Percentiles rank a stretch among this genome's conserved stretches.
These are phyloP conservation scores for Vaccinium vitisidaea DNA, from an alignment of 148 eudicot genomes.

Conservation along the genomic window DNA sequence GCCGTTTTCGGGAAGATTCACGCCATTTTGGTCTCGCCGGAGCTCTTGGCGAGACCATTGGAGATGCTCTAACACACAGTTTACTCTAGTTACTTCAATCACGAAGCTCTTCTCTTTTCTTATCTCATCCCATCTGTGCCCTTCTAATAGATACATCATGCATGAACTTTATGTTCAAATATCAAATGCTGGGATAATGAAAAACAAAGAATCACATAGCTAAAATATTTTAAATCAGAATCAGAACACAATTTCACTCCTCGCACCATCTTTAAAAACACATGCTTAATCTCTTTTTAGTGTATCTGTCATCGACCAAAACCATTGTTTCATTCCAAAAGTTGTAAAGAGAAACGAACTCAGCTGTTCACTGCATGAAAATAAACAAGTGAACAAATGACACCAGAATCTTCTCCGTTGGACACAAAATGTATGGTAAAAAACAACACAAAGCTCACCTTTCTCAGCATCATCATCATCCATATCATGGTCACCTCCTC, in stretches of 20 bases:
- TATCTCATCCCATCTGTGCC: not conserved
- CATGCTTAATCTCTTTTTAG: not conserved
- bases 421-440: not conserved
- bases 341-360: not conserved
- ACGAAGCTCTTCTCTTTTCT: not conserved
- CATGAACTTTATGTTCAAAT: not conserved
- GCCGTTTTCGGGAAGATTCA: too few species aligned
- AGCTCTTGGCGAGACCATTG: too few species aligned
- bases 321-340: not conserved
- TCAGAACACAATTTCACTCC: not conserved
- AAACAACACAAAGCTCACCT: constrained; percentile 41
- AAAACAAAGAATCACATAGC: not conserved
- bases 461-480: constrained; percentile 92
- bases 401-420: not conserved
- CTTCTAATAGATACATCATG: not conserved
- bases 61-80: too few species aligned
- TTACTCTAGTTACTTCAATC: constrained; percentile 4
- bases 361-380: not conserved
- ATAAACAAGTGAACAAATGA: not conserved
- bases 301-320: not conserved
- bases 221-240: not conserved
- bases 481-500: constrained; percentile 84
- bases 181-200: not conserved
- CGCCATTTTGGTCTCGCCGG: too few species aligned
- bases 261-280: not conserved